Percentiles rank a stretch among this genome's conserved stretches.
Conservation (phyloP, 352 stramenopile species). For the Pythium insidiosum region DNA sequence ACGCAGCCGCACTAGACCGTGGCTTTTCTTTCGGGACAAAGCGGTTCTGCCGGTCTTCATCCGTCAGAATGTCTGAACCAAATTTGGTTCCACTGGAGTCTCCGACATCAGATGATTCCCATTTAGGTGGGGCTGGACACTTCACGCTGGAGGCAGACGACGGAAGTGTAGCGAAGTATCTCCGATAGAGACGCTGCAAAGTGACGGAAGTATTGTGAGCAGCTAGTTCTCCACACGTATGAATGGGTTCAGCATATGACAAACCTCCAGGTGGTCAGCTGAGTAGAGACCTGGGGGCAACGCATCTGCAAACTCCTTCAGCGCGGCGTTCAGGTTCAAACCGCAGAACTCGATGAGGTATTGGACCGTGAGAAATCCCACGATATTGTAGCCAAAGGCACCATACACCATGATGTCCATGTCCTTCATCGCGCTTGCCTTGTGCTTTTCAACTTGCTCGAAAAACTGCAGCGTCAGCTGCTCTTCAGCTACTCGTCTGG, state of each 20-base stretch:
- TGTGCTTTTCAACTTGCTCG: constrained; percentile 44
- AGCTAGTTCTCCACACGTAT: too few relatives aligned
- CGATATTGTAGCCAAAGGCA: constrained; percentile 52
- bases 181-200: constrained; percentile 55
- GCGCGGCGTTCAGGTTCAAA: constrained; percentile 44
- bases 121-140: constrained; percentile 48
- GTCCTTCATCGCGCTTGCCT: constrained; percentile 51
- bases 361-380: constrained; percentile 56
- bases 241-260: too few relatives aligned
- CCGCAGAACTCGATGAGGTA: constrained; percentile 69
- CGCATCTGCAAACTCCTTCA: constrained; percentile 52
- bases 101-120: constrained; percentile 35
- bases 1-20: not conserved
- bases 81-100: constrained; percentile 21
- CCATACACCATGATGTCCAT: constrained; percentile 75
- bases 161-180: constrained; percentile 67
- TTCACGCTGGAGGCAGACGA: constrained; percentile 35
- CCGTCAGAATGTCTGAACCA: constrained; percentile 56
- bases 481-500: constrained; percentile 33
- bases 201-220: too few relatives aligned
- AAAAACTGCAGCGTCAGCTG: constrained; percentile 55
- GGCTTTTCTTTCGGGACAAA: constrained; percentile 45
- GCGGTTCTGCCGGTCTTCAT: constrained; percentile 45
- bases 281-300: constrained; percentile 61
- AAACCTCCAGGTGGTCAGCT: constrained; percentile 56